Evolutionary conservation across 306 rosid genomes (phyloP).

Genomic region (Rubus idaeus): DNA sequence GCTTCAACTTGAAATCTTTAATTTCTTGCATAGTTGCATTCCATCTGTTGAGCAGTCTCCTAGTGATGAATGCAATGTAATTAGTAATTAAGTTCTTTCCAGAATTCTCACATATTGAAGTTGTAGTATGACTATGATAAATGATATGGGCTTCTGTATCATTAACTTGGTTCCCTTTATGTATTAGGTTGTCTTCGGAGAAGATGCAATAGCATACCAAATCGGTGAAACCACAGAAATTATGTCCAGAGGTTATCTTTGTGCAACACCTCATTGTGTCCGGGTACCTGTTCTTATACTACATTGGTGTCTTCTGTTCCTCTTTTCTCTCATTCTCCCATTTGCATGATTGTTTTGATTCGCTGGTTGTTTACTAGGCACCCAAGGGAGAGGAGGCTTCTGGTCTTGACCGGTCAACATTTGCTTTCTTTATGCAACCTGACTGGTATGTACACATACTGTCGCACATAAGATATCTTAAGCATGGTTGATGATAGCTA

Average conservation of each 20-base stretch:
- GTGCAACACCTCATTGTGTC: conserved; percentile 98
- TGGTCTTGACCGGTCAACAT: conserved; percentile 82
- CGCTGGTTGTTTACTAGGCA: conserved; percentile 45
- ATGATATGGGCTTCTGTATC: conserved; percentile 15
- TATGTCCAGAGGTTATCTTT: conserved; percentile 83
- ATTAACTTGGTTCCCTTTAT: conserved; percentile 3
- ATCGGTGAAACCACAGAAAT: conserved; percentile 95
- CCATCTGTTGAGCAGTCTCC: not conserved
- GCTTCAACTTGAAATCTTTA: not conserved
- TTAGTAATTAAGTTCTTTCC: not conserved
- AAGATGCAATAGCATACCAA: conserved; percentile 88
- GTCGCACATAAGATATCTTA: not conserved
- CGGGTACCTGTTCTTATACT: conserved; percentile 46
- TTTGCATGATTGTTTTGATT: conserved; percentile 10
- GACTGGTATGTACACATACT: conserved; percentile 57
- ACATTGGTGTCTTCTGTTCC: not conserved
- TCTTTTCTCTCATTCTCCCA: not conserved
- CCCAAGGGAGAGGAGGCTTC: conserved; percentile 67
- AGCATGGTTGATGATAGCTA: not conserved
- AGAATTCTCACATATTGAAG: not conserved
- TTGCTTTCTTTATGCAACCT: conserved; percentile 95
- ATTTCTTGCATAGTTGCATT: not conserved
- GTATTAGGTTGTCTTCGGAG: conserved; percentile 70
- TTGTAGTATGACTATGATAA: not conserved
- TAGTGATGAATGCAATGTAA: not conserved